Percentiles rank a stretch among this genome's conserved stretches.
Evolutionary conservation across 2,329 filamentous ascomycete genomes (phyloP).

Genomic region (Arthrinium phaeospermum): DNA sequence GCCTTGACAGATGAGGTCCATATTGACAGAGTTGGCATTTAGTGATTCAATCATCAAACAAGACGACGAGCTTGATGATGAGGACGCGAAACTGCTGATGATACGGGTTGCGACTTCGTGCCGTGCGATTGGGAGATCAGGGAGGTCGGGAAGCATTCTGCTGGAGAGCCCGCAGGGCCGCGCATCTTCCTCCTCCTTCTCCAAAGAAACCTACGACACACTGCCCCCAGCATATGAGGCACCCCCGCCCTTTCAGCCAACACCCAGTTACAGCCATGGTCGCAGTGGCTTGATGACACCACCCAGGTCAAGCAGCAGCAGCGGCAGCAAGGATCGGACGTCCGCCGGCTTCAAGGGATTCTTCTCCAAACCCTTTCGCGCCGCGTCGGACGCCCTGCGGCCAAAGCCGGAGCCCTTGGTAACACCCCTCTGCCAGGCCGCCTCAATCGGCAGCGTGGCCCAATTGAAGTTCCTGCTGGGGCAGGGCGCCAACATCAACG

Average conservation of each 20-base stretch:
- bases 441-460: slow-evolving; percentile 25
- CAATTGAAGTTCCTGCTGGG: slow-evolving; percentile 29
- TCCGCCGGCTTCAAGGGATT: slow-evolving; percentile 24
- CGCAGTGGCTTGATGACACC: not conserved
- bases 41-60: not conserved
- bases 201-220: not conserved
- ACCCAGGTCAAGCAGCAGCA: not conserved
- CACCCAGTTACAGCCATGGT: not conserved
- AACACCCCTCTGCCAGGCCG: slow-evolving; percentile 30
- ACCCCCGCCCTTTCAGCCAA: not conserved
- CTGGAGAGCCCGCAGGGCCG: not conserved
- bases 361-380: slow-evolving; percentile 35
- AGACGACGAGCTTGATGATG: not conserved
- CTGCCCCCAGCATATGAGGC: not conserved
- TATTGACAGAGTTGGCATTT: not conserved
- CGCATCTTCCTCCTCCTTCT: not conserved
- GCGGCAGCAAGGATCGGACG: not conserved
- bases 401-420: slow-evolving; percentile 32
- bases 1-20: not conserved
- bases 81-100: not conserved
- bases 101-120: not conserved
- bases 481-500: slow-evolving; percentile 35
- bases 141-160: not conserved
- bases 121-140: not conserved
- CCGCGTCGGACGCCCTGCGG: slow-evolving; percentile 28